These are phyloP conservation scores for Durusdinium trenchii DNA, from an alignment of 73 alveolate species.

Conservation along the genomic window DNA sequence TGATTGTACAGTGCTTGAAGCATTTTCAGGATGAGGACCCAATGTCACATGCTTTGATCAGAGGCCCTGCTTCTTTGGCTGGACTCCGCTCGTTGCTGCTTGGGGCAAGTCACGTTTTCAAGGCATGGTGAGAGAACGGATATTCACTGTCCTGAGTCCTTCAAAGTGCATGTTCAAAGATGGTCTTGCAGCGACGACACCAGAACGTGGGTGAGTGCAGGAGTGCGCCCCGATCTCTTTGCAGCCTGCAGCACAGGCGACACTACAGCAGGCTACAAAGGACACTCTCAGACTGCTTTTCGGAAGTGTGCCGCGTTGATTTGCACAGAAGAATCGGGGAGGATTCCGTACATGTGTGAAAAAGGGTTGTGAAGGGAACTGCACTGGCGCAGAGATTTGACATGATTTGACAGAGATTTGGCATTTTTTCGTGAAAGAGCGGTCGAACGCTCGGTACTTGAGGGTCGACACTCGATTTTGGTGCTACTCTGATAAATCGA, in stretches of 20 bases:
- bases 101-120: constrained; percentile 57
- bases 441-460: too few relatives aligned
- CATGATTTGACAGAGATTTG: neutral
- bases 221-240: constrained; percentile 37
- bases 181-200: too few relatives aligned
- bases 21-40: neutral
- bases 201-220: neutral
- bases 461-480: too few relatives aligned
- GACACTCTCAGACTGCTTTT: neutral
- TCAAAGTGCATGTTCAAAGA: too few relatives aligned
- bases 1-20: neutral
- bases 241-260: constrained; percentile 75
- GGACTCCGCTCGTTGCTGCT: constrained; percentile 55
- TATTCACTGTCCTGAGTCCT: neutral
- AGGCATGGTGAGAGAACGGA: neutral
- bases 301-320: neutral
- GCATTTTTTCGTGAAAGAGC: too few relatives aligned
- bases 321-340: neutral
- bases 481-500: too few relatives aligned
- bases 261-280: constrained; percentile 52
- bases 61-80: constrained; percentile 62
- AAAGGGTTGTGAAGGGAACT: neutral
- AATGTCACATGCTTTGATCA: too few relatives aligned
- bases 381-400: neutral
- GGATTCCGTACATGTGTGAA: neutral